phyloP scores from a whole-genome alignment of 1,284 basidiomycete genomes.

The Thecaphora thlaspeos region DNA sequence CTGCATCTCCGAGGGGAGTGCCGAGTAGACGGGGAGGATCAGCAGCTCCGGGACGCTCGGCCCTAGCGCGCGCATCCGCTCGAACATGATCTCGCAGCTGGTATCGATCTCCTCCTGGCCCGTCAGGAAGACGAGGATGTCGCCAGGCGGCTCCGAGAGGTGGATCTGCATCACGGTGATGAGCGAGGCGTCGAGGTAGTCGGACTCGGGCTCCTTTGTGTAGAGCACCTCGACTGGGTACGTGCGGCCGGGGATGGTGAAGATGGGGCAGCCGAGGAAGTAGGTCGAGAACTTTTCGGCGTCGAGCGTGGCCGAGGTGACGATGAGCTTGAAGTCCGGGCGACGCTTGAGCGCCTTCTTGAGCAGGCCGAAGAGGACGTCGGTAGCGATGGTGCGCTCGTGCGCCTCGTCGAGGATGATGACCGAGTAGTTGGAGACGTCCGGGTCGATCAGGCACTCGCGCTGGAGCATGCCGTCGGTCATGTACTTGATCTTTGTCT shows the following conservation, averaged over 20 bases:
- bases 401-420: slow-evolving; percentile 99
- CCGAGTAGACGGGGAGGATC: slow-evolving; percentile 90
- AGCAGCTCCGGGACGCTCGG: slow-evolving; percentile 70
- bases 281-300: slow-evolving; percentile 96
- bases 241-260: slow-evolving; percentile 93
- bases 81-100: slow-evolving; percentile 85
- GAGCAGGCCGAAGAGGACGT: slow-evolving; percentile 92
- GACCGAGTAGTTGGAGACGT: slow-evolving; percentile 84
- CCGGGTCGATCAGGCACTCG: slow-evolving; percentile 95
- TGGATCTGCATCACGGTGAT: slow-evolving; percentile 97
- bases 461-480: slow-evolving; percentile 94
- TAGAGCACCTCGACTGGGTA: slow-evolving; percentile 95
- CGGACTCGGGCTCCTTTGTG: slow-evolving; percentile 93
- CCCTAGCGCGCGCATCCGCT: slow-evolving; percentile 77
- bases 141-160: slow-evolving; percentile 87
- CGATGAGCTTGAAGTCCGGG: slow-evolving; percentile 88
- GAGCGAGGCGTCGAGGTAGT: slow-evolving; percentile 96
- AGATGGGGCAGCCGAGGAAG: slow-evolving; percentile 85
- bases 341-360: slow-evolving; percentile 76
- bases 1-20: slow-evolving; percentile 86
- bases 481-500: slow-evolving; percentile 70
- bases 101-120: slow-evolving; percentile 99
- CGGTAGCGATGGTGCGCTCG: slow-evolving; percentile 94
- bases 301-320: slow-evolving; percentile 98
- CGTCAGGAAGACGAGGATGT: slow-evolving; percentile 90